phyloP scores from a whole-genome alignment of 2,329 filamentous ascomycete genomes.

The Penicillium sp. region DNA sequence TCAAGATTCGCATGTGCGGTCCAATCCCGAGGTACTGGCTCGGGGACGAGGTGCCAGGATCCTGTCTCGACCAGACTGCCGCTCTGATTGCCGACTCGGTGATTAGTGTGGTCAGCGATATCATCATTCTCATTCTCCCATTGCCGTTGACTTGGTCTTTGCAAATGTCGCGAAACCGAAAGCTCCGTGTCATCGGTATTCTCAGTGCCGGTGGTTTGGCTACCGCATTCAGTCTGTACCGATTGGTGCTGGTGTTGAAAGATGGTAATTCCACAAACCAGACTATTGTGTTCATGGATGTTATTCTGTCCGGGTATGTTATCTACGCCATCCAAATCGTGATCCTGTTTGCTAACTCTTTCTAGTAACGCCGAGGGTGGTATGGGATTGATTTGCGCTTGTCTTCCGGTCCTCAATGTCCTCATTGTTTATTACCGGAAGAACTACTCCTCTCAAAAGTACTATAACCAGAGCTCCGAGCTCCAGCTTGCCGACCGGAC shows the following conservation, averaged over 20 bases:
- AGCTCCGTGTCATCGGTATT: conserved; percentile 39
- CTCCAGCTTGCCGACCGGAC: conserved; percentile 31
- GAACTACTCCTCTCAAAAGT: conserved; percentile 29
- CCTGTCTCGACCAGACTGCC: conserved; percentile 38
- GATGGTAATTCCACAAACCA: conserved; percentile 31
- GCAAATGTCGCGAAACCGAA: conserved; percentile 37
- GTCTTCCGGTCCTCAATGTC: conserved; percentile 36
- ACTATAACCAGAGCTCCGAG: conserved; percentile 28
- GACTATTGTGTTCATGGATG: conserved; percentile 36
- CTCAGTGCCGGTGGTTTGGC: conserved; percentile 41
- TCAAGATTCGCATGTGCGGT: conserved; percentile 41
- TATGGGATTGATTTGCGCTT: conserved; percentile 39
- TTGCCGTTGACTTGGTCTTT: conserved; percentile 41
- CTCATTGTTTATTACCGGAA: conserved; percentile 26
- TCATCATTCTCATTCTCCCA: conserved; percentile 38
- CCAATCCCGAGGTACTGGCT: conserved; percentile 40
- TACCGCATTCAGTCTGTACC: conserved; percentile 40
- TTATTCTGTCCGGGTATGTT: conserved; percentile 41
- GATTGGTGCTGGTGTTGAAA: conserved; percentile 35
- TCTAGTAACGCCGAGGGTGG: conserved; percentile 39
- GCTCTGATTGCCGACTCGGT: conserved; percentile 41
- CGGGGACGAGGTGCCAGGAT: conserved; percentile 16
- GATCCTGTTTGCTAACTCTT: neutral
- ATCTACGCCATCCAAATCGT: neutral
- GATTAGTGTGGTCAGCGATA: conserved; percentile 39